Evolutionary conservation across 2,329 filamentous ascomycete genomes (phyloP), one percentile per base, ranked within the genome.

Genomic region (Gliomastix tumulicola): DNA sequence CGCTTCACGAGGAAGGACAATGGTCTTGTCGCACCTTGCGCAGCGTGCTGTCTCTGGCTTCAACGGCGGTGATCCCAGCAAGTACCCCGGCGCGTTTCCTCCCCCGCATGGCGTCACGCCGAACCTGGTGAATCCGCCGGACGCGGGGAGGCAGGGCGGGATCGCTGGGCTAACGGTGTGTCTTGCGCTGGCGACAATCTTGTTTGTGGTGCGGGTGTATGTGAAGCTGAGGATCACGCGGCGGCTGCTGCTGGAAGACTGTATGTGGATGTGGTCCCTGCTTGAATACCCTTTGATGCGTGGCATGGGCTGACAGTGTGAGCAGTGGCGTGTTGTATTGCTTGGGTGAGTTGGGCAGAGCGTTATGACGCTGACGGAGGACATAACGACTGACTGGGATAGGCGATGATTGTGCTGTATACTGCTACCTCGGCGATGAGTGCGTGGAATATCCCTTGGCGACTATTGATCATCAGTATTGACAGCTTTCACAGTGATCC

Each of bases 401-500:
- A 28, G 25, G 25, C 17, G 3, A 13, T 28, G 13, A 28, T 28
- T 13, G 17, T 16, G 17, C 13, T 16, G n/a, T 28, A n/a, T 8
- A 28, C 25, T 16, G 25, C 10, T n/a, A 28, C 25, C n/a, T 28
- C 25, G n/a, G 17, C 17, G 13, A 13, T n/a, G 17, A 6, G 25
- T 28, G 10, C 9, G 25, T 28, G 7, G 25, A 28, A 16, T 9
- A 28, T 13, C 7, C 17, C 6, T 16, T 16, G n/a, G 7, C 13
- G n/a, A n/a, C 17, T 8, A 7, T 28, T 10, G n/a, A n/a, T 7
- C 25, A 28, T n/a, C 10, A 28, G 7, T 3, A 13, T 28, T n/a
- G 17, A 13, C 13, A 6, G 17, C n/a, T 13, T n/a, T 28, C 21
- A 15, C 17, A 50, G 48, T 49, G 48, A 42, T 43, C 7, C 39